Conservation (phyloP, 1,139 yeast species). For the Protomyces lactucae-debilis region DNA sequence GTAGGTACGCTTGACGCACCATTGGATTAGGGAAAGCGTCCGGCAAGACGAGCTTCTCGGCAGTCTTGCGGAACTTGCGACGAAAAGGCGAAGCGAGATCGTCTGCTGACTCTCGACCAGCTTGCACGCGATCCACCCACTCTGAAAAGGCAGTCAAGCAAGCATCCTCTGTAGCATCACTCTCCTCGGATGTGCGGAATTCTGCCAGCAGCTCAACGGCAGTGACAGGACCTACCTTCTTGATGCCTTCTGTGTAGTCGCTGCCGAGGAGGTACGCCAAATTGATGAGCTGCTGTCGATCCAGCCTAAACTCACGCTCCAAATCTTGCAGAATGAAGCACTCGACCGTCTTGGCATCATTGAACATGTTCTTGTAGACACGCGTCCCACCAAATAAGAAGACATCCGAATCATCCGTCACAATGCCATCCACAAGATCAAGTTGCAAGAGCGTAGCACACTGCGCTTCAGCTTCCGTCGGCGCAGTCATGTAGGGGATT, state of each 20-base stretch:
- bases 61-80: constrained; percentile 51
- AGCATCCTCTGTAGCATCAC: constrained; percentile 38
- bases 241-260: constrained; percentile 87
- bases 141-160: not conserved
- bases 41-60: constrained; percentile 61
- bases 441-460: constrained; percentile 71
- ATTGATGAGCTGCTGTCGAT: constrained; percentile 60
- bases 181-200: constrained; percentile 46
- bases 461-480: constrained; percentile 98
- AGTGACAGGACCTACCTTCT: constrained; percentile 87
- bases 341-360: constrained; percentile 87
- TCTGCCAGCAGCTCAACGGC: constrained; percentile 93
- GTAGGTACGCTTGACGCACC: constrained; percentile 66
- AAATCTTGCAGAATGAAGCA: constrained; percentile 64
- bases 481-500: constrained; percentile 88
- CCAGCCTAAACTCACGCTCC: constrained; percentile 60
- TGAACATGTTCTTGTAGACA: constrained; percentile 89
- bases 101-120: constrained; percentile 9
- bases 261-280: constrained; percentile 82
- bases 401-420: constrained; percentile 97
- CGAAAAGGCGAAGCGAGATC: constrained; percentile 37
- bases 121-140: constrained; percentile 26
- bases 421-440: constrained; percentile 83
- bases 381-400: constrained; percentile 85
- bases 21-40: constrained; percentile 63